Conservation (phyloP, 179 eudicot genomes). For the Pouteria campechiana region DNA sequence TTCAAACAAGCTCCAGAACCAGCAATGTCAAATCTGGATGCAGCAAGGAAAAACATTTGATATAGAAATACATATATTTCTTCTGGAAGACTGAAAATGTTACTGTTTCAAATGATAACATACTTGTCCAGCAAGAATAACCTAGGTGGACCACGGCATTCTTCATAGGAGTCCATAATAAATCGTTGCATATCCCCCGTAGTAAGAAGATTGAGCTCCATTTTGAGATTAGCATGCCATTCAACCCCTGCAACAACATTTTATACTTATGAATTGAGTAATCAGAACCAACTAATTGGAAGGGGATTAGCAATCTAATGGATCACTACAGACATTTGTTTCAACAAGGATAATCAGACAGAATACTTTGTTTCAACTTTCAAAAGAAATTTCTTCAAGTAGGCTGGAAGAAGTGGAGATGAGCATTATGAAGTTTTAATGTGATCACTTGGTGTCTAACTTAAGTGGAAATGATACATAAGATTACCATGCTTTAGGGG, state of each 20-base stretch:
- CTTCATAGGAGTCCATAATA: slow-evolving; percentile 97
- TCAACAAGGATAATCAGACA: no score
- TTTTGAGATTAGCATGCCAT: slow-evolving; percentile 70
- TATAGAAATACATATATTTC: background rate
- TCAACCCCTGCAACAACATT: slow-evolving; percentile 49
- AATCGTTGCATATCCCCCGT: slow-evolving; percentile 81
- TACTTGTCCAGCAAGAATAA: slow-evolving; percentile 96
- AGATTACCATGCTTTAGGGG: no score
- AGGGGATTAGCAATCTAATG: no score
- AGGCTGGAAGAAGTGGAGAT: no score
- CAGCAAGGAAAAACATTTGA: background rate
- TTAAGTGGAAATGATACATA: no score
- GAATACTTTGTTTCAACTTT: no score
- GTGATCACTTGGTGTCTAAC: no score
- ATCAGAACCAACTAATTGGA: no score
- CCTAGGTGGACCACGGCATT: slow-evolving; percentile 94
- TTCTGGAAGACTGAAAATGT: background rate
- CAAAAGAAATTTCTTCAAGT: no score
- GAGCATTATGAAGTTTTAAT: no score
- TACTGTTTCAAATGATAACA: slow-evolving; percentile 4
- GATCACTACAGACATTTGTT: no score
- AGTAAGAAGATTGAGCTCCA: slow-evolving; percentile 58
- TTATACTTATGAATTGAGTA: no score
- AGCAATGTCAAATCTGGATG: slow-evolving; percentile 84
- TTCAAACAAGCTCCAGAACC: slow-evolving; percentile 98